These are phyloP conservation scores for Leishmania turanica DNA, from an alignment of 208 protist species.

Conservation along the genomic window DNA sequence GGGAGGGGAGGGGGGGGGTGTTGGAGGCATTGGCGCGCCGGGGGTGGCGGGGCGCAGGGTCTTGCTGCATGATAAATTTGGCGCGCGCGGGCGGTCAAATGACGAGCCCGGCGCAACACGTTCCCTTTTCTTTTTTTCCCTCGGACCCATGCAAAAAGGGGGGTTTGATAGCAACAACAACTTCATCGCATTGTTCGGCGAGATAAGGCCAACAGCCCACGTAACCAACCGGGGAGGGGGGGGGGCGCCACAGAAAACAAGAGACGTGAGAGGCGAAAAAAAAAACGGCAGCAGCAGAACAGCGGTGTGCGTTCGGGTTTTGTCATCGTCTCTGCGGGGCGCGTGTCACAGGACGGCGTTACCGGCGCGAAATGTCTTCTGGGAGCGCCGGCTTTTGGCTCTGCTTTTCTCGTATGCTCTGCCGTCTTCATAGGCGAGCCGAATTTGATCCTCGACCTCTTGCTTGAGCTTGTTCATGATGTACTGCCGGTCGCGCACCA, in stretches of 20 bases:
- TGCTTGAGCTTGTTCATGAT: conserved; percentile 60
- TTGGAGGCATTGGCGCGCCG: too few species aligned
- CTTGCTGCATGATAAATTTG: too few species aligned
- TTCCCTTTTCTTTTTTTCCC: background rate
- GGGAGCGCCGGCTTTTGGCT: conserved; percentile 5
- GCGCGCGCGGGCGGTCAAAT: too few species aligned
- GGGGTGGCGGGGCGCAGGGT: background rate
- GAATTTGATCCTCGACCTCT: conserved; percentile 81
- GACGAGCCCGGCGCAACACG: too few species aligned
- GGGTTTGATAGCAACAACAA: background rate
- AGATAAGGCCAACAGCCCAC: background rate
- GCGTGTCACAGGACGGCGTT: conserved; percentile 4
- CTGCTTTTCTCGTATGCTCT: conserved; percentile 48
- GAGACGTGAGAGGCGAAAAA: background rate
- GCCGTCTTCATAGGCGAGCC: conserved; percentile 73
- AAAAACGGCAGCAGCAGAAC: background rate
- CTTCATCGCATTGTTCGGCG: background rate
- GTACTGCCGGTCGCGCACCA: conserved; percentile 69
- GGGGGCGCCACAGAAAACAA: background rate
- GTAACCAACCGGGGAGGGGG: background rate
- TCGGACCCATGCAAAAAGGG: background rate
- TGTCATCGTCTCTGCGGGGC: background rate
- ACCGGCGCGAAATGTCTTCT: conserved; percentile 12
- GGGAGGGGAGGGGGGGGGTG: background rate
- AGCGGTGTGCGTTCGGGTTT: background rate